phyloP scores from a whole-genome alignment of 2,329 filamentous ascomycete species.

The Fusarium agapanthi region DNA sequence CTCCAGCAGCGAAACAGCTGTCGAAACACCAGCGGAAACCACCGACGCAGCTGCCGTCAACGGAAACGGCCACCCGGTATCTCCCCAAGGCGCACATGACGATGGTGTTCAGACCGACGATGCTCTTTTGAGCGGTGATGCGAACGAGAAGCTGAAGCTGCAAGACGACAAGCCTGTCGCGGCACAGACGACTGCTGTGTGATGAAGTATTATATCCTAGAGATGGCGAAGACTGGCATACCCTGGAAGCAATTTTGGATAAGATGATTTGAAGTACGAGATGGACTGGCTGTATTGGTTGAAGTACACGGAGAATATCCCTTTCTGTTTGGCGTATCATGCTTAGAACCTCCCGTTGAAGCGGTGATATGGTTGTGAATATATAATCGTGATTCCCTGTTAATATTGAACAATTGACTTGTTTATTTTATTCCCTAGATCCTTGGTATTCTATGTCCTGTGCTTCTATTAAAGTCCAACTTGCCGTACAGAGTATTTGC shows the following conservation, averaged over 20 bases:
- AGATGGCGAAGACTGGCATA: constrained; percentile 24
- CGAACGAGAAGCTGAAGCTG: constrained; percentile 47
- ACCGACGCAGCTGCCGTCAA: neutral
- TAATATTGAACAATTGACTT: neutral
- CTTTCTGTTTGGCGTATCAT: constrained; percentile 9
- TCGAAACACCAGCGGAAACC: neutral
- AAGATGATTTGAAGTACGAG: neutral
- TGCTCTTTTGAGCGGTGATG: constrained; percentile 40
- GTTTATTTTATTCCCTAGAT: neutral
- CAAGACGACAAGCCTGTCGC: constrained; percentile 32
- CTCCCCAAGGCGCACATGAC: constrained; percentile 43
- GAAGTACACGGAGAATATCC: constrained; percentile 12
- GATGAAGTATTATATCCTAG: constrained; percentile 15
- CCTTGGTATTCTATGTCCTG: neutral
- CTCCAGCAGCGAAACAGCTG: neutral
- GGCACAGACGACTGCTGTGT: constrained; percentile 19
- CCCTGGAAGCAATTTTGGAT: constrained; percentile 8
- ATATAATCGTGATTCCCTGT: constrained; percentile 12
- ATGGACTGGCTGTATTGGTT: neutral
- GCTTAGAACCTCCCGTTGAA: constrained; percentile 7
- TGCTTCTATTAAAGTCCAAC: neutral
- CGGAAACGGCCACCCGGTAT: constrained; percentile 5
- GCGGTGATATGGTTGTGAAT: constrained; percentile 5
- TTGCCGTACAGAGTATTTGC: accelerated
- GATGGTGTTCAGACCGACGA: constrained; percentile 44